Evolutionary conservation across 352 stramenopile species (phyloP), one percentile per base, ranked within the genome.

Genomic region (Elongisporangium prolatum): DNA sequence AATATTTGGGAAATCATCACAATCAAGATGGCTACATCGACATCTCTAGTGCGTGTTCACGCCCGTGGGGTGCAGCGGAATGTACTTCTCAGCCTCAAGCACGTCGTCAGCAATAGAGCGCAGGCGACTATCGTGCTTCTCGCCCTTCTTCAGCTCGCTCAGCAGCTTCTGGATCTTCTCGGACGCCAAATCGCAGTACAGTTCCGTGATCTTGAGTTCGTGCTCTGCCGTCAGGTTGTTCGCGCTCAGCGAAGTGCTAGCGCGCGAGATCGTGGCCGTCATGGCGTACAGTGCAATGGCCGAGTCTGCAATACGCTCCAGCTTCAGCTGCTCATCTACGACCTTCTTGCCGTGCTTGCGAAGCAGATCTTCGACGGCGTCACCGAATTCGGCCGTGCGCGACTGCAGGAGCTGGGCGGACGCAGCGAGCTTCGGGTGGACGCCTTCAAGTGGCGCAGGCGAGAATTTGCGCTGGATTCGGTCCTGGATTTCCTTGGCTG

Each of bases 291-390:
- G 63, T 16, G 80, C 68, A 49, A 95, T 96, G 48, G 84, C 75
- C 56, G 83, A 85, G 65, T 95, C 85, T 11, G 87, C 87, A n/a
- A 95, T 84, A 37, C 87, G 78, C 69, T 91, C 82, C 37, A 95
- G 64, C 67, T 93, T 78, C 71, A 96, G 77, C 76, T 96, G 85
- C 69, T 95, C 78, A 57, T 95, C 73, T 28, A 95, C 73, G 38
- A 96, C 80, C 67, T 90, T 90, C 74, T 96, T 96, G 61, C 83
- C 84, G 69, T 96, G 84, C 65, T 92, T 88, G 56, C 84, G 82
- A 34, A 96, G 72, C 50, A 96, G 62, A 21, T 74, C 75, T 60
- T 93, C 81, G 37, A 93, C 73, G 11, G 77, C 76, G 20, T 93
- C 84, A 10, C 85, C 85, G 52, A 95, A 95, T 17, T 91, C 80